Evolutionary conservation across 768 basidiomycete genomes (phyloP).

Genomic region (Termitomyces sp.): DNA sequence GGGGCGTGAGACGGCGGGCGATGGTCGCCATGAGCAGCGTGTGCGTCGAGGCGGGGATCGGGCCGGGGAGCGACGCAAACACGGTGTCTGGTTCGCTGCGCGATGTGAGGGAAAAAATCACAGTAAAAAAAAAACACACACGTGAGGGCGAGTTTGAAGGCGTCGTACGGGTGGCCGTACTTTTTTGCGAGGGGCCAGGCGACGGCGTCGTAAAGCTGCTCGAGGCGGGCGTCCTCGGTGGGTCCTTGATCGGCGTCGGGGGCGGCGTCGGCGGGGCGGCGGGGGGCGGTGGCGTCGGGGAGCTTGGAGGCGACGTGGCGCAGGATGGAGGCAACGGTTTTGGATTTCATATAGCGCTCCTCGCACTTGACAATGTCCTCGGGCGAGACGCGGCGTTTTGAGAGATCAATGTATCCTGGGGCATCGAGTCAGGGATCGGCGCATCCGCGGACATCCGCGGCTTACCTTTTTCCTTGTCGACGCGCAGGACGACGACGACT

Average conservation of each 20-base stretch:
- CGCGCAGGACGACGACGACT: conserved; percentile 94
- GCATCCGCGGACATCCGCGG: background rate
- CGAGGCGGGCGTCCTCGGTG: conserved; percentile 76
- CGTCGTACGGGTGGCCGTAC: conserved; percentile 95
- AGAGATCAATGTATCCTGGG: conserved; percentile 97
- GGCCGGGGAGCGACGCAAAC: conserved; percentile 62
- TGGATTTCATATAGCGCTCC: conserved; percentile 48
- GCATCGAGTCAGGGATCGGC: background rate
- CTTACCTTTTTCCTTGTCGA: conserved; percentile 97
- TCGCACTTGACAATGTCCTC: conserved; percentile 98
- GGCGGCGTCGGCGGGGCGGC: conserved; percentile 10
- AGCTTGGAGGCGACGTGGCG: conserved; percentile 85
- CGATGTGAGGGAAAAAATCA: conserved; percentile 5
- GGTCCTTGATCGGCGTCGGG: conserved; percentile 29
- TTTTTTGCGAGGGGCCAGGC: conserved; percentile 90
- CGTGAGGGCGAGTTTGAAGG: conserved; percentile 96
- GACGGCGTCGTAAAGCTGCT: conserved; percentile 83
- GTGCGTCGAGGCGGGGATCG: conserved; percentile 51
- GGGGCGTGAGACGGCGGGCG: conserved; percentile 91
- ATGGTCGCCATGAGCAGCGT: conserved; percentile 74
- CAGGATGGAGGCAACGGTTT: conserved; percentile 90
- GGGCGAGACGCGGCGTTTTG: conserved; percentile 95
- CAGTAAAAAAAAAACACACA: conserved; percentile 39
- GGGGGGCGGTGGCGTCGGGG: conserved; percentile 19
- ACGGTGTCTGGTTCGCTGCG: conserved; percentile 57